Evolutionary conservation across 2,329 filamentous ascomycete genomes (phyloP), one percentile per base, ranked within the genome.

Genomic region (Sordariomycetes sp.): DNA sequence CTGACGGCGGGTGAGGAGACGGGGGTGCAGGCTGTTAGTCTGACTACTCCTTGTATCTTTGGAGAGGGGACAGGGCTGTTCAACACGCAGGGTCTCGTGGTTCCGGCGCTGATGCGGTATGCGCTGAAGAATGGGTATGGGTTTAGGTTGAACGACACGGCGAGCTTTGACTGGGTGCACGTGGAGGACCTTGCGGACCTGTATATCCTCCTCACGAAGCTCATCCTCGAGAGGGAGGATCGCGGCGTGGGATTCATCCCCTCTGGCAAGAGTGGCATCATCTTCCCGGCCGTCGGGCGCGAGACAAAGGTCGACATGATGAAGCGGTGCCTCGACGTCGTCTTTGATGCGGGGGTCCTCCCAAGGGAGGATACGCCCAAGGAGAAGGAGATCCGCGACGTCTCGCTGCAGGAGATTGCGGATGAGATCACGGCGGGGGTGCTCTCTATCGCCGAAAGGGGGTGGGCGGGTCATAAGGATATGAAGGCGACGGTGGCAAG

Each of bases 111-210:
- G 53, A 60, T 57, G 50, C 42, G 53, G 20, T 57, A 57, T 34
- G 24, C 58, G 35, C 17, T 61, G 50, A 34, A 35, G 42, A 53
- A 59, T 34, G 59, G 59, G 24, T 52, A 57, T 42, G 59, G 58
- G 17, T 61, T 61, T 56, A 59, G 58, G 53, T 42, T 61, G 12
- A 59, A 52, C 35, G 58, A 61, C 6, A 58, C 58, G n/a, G 53
- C 58, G 20, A 59, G 58, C 50, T 59, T 61, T 42, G 59, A 61
- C 51, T 61, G 59, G 59, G 59, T 61, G 15, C 58, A 61, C 35
- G 54, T 61, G 6, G 58, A 61, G 42, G 59, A 61, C 15, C 34
- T 61, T 10, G 59, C 59, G 7, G 59, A 59, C 32, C 28, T 53
- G 8, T 61, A 58, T 34, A 54, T 61, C 28, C 58, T 59, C 24